These are phyloP conservation scores for Colletotrichum falcatum DNA, from an alignment of 2,329 filamentous ascomycete species.

Conservation along the genomic window DNA sequence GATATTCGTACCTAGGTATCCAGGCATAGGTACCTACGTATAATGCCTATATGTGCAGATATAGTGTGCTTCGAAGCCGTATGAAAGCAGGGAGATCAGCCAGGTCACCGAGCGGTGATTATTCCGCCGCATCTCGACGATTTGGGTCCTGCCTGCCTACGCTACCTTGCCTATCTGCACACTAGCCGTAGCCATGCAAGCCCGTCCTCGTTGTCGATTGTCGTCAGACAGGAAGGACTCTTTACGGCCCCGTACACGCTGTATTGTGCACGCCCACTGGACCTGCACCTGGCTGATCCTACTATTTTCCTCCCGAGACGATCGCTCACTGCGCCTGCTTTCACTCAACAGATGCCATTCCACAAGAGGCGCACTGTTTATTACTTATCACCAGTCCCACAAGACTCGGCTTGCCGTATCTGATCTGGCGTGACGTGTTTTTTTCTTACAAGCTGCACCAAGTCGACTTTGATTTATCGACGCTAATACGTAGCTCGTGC, in stretches of 20 bases:
- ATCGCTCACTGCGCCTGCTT: slow-evolving; percentile 13
- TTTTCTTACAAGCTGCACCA: slow-evolving; percentile 12
- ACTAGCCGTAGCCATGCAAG: neutral
- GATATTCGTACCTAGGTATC: too few species aligned
- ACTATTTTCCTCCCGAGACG: neutral
- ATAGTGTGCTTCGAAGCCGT: neutral
- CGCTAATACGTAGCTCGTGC: slow-evolving; percentile 14
- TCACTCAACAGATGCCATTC: slow-evolving; percentile 1
- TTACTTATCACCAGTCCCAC: slow-evolving; percentile 21
- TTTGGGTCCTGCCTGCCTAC: neutral
- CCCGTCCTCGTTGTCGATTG: slow-evolving; percentile 1
- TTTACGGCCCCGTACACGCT: too few species aligned
- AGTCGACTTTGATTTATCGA: slow-evolving; percentile 26
- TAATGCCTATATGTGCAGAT: too few species aligned
- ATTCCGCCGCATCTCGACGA: slow-evolving; percentile 4
- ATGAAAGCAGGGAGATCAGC: neutral
- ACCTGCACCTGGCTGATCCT: slow-evolving; percentile 26
- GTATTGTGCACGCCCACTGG: neutral
- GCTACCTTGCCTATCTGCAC: neutral
- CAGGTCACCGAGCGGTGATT: slow-evolving; percentile 5
- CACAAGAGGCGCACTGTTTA: slow-evolving; percentile 33
- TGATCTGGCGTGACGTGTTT: slow-evolving; percentile 10
- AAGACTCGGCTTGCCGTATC: neutral
- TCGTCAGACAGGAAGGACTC: neutral
- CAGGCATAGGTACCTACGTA: too few species aligned